A percentile compares a stretch with the other conserved stretches of the same genome.
Evolutionary conservation across 2,329 filamentous ascomycete genomes (phyloP).

Genomic region (Aschersonia sp.): DNA sequence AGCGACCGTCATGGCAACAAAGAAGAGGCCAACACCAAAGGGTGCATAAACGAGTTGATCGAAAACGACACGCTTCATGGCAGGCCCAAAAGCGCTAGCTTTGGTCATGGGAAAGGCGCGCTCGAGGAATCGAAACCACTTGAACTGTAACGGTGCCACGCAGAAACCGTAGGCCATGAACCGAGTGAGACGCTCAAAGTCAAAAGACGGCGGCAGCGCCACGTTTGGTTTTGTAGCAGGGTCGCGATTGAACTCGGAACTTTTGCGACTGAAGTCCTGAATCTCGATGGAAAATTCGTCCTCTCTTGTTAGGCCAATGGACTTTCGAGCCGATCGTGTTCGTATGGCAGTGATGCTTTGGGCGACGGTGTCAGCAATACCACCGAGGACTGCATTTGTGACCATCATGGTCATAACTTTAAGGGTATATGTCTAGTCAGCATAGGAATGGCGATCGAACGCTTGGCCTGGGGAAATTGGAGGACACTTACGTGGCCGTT

Average conservation of each 20-base stretch:
- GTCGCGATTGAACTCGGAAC: slow-evolving; percentile 49
- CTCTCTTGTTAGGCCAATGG: slow-evolving; percentile 42
- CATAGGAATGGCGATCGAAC: background rate
- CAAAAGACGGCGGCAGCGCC: slow-evolving; percentile 63
- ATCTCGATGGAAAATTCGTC: slow-evolving; percentile 78
- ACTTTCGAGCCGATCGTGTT: slow-evolving; percentile 48
- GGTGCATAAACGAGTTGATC: slow-evolving; percentile 93
- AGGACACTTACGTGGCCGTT: slow-evolving; percentile 55
- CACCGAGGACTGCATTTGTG: slow-evolving; percentile 89
- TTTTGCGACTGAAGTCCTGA: slow-evolving; percentile 72
- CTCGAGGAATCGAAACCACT: slow-evolving; percentile 85
- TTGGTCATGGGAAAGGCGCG: slow-evolving; percentile 75
- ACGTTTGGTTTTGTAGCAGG: slow-evolving; percentile 47
- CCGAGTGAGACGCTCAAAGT: slow-evolving; percentile 84
- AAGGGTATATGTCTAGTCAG: slow-evolving; percentile 1
- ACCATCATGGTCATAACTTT: slow-evolving; percentile 95
- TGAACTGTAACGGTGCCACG: slow-evolving; percentile 91
- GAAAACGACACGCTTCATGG: slow-evolving; percentile 78
- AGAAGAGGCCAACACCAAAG: slow-evolving; percentile 75
- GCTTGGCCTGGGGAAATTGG: background rate
- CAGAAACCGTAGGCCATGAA: slow-evolving; percentile 97
- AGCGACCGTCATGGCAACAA: slow-evolving; percentile 89
- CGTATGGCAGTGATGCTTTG: slow-evolving; percentile 82
- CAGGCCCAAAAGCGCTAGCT: slow-evolving; percentile 56
- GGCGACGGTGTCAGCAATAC: slow-evolving; percentile 90